Evolutionary conservation across 1,284 basidiomycete species (phyloP).

Genomic region (Polyporus tsugae): DNA sequence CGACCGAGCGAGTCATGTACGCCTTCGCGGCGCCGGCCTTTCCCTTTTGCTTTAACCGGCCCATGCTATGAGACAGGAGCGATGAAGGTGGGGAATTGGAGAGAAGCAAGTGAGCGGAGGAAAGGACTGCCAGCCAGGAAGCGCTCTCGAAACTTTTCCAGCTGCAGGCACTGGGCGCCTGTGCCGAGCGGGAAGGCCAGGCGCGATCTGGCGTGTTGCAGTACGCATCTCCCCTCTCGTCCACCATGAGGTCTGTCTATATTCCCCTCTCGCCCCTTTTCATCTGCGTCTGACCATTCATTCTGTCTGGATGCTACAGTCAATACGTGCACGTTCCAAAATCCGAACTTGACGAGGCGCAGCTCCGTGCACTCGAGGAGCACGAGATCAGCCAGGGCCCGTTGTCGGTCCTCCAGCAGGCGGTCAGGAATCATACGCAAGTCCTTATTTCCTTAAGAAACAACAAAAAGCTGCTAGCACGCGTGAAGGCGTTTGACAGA

Average conservation of each 20-base stretch:
- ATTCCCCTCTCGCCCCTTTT: not conserved
- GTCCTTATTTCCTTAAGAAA: slow-evolving; percentile 97
- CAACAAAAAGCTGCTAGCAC: slow-evolving; percentile 97
- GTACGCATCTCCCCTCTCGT: slow-evolving; percentile 23
- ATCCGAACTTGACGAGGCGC: slow-evolving; percentile 97
- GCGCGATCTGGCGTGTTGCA: slow-evolving; percentile 25
- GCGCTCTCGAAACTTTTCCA: slow-evolving; percentile 42
- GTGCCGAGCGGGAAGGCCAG: slow-evolving; percentile 16
- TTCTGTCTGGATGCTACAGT: slow-evolving; percentile 52
- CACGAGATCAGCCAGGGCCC: slow-evolving; percentile 98
- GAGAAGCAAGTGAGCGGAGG: slow-evolving; percentile 14
- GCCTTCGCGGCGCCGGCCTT: slow-evolving; percentile 95
- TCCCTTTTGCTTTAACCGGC: slow-evolving; percentile 89
- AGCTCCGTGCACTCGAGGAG: slow-evolving; percentile 95
- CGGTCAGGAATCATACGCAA: slow-evolving; percentile 97
- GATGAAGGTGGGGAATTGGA: slow-evolving; percentile 23
- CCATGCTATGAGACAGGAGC: slow-evolving; percentile 63
- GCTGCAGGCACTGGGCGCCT: slow-evolving; percentile 25
- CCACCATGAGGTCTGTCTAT: slow-evolving; percentile 45
- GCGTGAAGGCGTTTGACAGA: slow-evolving; percentile 99
- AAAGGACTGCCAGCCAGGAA: slow-evolving; percentile 27
- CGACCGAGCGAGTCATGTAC: slow-evolving; percentile 91
- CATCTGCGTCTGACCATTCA: not conserved
- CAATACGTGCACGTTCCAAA: slow-evolving; percentile 97
- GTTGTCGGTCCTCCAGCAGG: slow-evolving; percentile 96